A percentile compares a stretch with the other conserved stretches of the same genome.
Conservation (phyloP, 345 rosid genomes). For the Populus davidiana region DNA sequence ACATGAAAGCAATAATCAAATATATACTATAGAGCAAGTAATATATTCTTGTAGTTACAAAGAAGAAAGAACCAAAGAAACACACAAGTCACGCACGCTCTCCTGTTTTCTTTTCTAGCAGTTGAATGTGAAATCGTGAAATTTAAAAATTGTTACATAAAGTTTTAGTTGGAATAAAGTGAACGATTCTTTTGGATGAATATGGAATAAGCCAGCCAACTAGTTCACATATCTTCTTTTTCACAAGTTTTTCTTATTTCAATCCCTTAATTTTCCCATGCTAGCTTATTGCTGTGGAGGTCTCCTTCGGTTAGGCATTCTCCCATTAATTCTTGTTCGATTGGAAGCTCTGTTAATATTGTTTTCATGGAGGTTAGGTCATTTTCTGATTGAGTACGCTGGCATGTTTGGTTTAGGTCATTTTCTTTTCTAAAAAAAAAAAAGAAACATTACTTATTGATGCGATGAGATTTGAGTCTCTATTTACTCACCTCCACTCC, state of each 20-base stretch:
- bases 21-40: too few species aligned
- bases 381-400: slow-evolving; percentile 17
- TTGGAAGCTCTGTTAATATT: slow-evolving; percentile 10
- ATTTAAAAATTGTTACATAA: too few species aligned
- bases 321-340: slow-evolving; percentile 27
- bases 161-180: not conserved
- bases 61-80: too few species aligned
- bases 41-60: too few species aligned
- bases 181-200: not conserved
- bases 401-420: slow-evolving; percentile 41
- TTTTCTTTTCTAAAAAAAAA: slow-evolving; percentile 17
- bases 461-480: slow-evolving; percentile 5
- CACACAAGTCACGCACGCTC: too few species aligned
- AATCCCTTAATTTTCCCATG: not conserved
- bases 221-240: not conserved
- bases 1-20: slow-evolving; percentile 1
- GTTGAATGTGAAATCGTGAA: too few species aligned
- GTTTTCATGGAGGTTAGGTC: slow-evolving; percentile 1
- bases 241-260: not conserved
- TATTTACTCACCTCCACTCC: not conserved
- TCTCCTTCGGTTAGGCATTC: slow-evolving; percentile 16
- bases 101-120: too few species aligned
- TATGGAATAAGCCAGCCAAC: slow-evolving; percentile 1
- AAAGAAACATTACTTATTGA: not conserved
- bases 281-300: slow-evolving; percentile 4